A percentile compares a stretch with the other conserved stretches of the same genome.
Conservation (phyloP, 2,329 filamentous ascomycete species). For the Cercospora sesami region DNA sequence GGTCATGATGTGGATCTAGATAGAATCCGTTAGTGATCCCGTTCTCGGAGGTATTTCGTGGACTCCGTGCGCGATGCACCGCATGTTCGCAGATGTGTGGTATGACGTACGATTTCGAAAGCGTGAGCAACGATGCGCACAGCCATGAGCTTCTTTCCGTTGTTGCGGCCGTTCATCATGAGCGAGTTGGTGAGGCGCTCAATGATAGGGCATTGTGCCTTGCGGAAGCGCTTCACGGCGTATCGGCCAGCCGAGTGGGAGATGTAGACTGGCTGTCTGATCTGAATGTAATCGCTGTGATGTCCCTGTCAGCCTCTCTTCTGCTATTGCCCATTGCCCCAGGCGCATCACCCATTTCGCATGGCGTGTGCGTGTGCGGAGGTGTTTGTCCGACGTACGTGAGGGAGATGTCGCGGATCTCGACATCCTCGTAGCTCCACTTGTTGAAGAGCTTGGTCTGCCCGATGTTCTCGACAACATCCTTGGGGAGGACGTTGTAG, state of each 20-base stretch:
- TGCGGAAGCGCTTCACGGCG: constrained; percentile 99
- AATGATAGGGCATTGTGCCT: constrained; percentile 99
- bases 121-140: constrained; percentile 98
- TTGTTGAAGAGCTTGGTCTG: constrained; percentile 97
- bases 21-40: constrained; percentile 8
- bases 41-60: not conserved
- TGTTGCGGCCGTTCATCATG: constrained; percentile 99
- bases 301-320: constrained; percentile 30
- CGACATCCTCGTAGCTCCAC: constrained; percentile 98
- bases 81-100: constrained; percentile 3
- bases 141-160: constrained; percentile 99
- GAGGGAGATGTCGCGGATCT: constrained; percentile 99
- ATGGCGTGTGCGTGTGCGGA: constrained; percentile 4
- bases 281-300: constrained; percentile 97
- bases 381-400: constrained; percentile 67
- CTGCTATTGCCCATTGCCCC: constrained; percentile 20
- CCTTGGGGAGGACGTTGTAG: constrained; percentile 87
- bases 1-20: constrained; percentile 99
- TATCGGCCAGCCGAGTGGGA: constrained; percentile 98
- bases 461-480: constrained; percentile 84
- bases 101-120: constrained; percentile 91
- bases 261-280: constrained; percentile 98
- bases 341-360: not conserved
- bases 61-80: not conserved
- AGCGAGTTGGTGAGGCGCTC: constrained; percentile 99